phyloP scores from a whole-genome alignment of 2,329 filamentous ascomycete species.

The Alternaria sp. region DNA sequence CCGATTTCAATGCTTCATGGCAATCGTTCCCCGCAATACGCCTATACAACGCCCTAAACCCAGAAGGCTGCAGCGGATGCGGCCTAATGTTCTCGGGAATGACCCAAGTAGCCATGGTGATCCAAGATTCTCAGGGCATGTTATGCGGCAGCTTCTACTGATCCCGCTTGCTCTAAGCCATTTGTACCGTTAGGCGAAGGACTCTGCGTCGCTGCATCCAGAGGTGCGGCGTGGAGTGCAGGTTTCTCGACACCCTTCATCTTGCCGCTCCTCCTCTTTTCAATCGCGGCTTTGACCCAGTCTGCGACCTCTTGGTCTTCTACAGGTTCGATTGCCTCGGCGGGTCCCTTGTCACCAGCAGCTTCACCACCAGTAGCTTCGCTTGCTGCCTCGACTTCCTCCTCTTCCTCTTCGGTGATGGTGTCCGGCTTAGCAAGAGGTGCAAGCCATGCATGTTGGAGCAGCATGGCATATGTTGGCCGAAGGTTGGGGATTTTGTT shows the following conservation, averaged over 20 bases:
- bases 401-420: constrained; percentile 74
- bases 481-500: constrained; percentile 91
- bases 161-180: constrained; percentile 29
- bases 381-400: constrained; percentile 57
- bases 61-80: constrained; percentile 1
- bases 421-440: constrained; percentile 78
- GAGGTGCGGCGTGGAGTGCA: constrained; percentile 84
- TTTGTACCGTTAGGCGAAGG: constrained; percentile 41
- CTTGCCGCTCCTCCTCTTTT: constrained; percentile 68
- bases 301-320: constrained; percentile 83
- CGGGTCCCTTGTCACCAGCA: constrained; percentile 40
- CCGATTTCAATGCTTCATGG: constrained; percentile 22
- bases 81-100: neutral
- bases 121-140: neutral
- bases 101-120: neutral
- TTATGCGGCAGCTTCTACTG: constrained; percentile 29
- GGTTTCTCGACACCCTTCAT: constrained; percentile 67
- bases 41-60: constrained; percentile 18
- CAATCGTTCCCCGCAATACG: constrained; percentile 27
- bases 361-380: constrained; percentile 54
- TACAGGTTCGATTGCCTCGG: constrained; percentile 48
- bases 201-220: constrained; percentile 69
- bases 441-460: constrained; percentile 88
- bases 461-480: constrained; percentile 91
- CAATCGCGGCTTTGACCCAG: constrained; percentile 80